Conservation (phyloP, 2,329 filamentous ascomycete genomes). For the Xylaria hypoxylon region DNA sequence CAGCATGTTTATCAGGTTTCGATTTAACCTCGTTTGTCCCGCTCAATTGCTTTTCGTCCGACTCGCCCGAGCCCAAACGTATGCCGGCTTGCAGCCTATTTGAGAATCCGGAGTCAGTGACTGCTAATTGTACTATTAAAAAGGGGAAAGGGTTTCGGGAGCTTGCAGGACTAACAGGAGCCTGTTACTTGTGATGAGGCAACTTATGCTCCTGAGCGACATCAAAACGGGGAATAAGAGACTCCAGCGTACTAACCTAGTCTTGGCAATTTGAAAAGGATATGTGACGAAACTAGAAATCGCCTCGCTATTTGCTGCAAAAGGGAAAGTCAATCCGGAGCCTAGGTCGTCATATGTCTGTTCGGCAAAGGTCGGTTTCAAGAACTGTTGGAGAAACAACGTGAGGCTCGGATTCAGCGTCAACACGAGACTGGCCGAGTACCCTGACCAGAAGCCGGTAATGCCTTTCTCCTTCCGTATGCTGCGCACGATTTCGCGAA, state of each 20-base stretch:
- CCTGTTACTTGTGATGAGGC: no score
- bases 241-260: constrained; percentile 47
- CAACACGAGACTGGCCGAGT: constrained; percentile 81
- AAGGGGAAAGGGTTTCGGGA: no score
- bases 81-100: constrained; percentile 71
- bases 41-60: constrained; percentile 15
- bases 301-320: constrained; percentile 82
- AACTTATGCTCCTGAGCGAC: no score
- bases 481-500: constrained; percentile 69
- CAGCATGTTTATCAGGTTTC: constrained; percentile 3
- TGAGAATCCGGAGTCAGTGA: no score
- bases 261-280: constrained; percentile 87
- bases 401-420: constrained; percentile 90
- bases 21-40: constrained; percentile 5
- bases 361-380: constrained; percentile 69
- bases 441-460: constrained; percentile 86
- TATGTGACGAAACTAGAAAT: constrained; percentile 82
- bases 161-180: no score
- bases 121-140: no score
- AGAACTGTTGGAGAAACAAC: constrained; percentile 81
- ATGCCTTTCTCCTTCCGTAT: constrained; percentile 78
- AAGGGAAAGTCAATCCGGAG: constrained; percentile 55
- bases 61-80: constrained; percentile 51
- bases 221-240: no score
- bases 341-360: constrained; percentile 52